Evolutionary conservation across 2,329 filamentous ascomycete species (phyloP).

Genomic region (Talaromyces sp.): DNA sequence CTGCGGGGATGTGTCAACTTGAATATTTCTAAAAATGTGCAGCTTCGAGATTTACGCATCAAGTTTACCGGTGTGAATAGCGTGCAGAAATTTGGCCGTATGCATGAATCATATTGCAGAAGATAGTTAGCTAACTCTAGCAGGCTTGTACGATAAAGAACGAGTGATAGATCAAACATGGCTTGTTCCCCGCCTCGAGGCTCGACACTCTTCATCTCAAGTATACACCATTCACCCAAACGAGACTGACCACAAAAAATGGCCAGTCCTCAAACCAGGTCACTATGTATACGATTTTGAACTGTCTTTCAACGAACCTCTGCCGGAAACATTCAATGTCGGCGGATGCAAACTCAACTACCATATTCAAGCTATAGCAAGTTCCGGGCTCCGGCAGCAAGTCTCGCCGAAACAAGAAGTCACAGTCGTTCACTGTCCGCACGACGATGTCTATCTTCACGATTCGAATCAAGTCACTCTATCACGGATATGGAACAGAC

Average conservation of each 20-base stretch:
- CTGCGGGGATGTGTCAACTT: slow-evolving; percentile 12
- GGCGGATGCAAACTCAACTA: slow-evolving; percentile 13
- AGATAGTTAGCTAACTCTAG: neutral
- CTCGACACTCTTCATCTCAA: neutral
- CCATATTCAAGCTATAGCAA: slow-evolving; percentile 8
- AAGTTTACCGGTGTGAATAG: slow-evolving; percentile 9
- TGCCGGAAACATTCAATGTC: slow-evolving; percentile 12
- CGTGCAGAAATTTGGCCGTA: slow-evolving; percentile 11
- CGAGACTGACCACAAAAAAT: neutral
- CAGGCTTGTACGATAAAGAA: slow-evolving; percentile 10
- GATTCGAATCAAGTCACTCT: slow-evolving; percentile 13
- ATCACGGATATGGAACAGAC: slow-evolving; percentile 13
- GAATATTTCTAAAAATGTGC: slow-evolving; percentile 10
- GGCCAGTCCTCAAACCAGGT: slow-evolving; percentile 7
- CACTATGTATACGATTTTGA: slow-evolving; percentile 14
- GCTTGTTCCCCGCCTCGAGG: slow-evolving; percentile 7
- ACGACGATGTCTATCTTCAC: slow-evolving; percentile 15
- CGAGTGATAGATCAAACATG: slow-evolving; percentile 4
- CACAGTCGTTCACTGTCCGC: slow-evolving; percentile 11
- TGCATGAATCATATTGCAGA: neutral
- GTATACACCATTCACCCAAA: neutral
- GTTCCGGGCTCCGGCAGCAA: slow-evolving; percentile 2
- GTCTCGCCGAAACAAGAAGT: slow-evolving; percentile 12
- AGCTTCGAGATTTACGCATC: slow-evolving; percentile 7
- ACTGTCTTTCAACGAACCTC: slow-evolving; percentile 9